Percentiles rank a stretch among this genome's conserved stretches.
These are phyloP conservation scores for Artemisia annua DNA, from an alignment of 129 eudicot species.

Conservation along the genomic window DNA sequence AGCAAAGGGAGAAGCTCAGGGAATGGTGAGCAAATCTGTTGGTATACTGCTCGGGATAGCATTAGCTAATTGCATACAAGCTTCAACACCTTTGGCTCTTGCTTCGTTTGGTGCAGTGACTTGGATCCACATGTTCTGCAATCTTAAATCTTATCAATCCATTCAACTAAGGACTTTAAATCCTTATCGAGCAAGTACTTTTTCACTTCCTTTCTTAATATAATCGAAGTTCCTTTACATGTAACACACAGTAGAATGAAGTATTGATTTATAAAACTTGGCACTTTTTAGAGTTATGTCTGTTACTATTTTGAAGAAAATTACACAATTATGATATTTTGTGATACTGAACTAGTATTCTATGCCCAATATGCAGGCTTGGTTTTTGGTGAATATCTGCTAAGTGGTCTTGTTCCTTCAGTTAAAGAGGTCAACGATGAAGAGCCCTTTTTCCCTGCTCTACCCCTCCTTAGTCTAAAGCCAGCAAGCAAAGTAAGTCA, in stretches of 20 bases:
- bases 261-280: not conserved
- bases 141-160: constrained; percentile 92
- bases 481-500: constrained; percentile 56
- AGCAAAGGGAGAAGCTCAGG: constrained; percentile 99
- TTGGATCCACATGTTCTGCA: constrained; percentile 96
- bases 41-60: constrained; percentile 89
- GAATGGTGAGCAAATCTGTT: constrained; percentile 95
- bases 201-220: constrained; percentile 9
- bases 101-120: constrained; percentile 74
- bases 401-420: constrained; percentile 88
- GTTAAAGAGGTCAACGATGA: constrained; percentile 87
- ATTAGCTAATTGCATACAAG: constrained; percentile 66
- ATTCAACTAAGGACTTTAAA: constrained; percentile 88
- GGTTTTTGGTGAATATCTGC: constrained; percentile 85
- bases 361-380: constrained; percentile 46
- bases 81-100: constrained; percentile 87
- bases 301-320: no score
- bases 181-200: constrained; percentile 98
- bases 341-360: not conserved
- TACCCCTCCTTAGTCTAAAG: constrained; percentile 60
- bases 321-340: not conserved
- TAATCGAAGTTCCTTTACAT: not conserved
- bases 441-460: constrained; percentile 87
- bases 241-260: not conserved
- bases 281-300: not conserved